These are phyloP conservation scores for Globisporangium paddicum DNA, from an alignment of 352 stramenopile genomes.

Conservation along the genomic window DNA sequence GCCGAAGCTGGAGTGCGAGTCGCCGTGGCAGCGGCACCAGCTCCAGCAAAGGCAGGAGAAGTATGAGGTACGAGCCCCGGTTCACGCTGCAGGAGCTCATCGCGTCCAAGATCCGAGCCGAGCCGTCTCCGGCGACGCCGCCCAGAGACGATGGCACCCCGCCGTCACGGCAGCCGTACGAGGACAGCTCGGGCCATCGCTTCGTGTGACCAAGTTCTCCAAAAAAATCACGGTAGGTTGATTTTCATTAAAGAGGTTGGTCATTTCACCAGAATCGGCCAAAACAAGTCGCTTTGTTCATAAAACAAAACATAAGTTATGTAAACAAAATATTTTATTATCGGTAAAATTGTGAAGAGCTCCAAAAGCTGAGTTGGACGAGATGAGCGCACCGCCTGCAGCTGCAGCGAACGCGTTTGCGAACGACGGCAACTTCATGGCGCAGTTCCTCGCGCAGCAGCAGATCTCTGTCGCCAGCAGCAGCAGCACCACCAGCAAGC, in stretches of 20 bases:
- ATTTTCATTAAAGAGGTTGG: neutral
- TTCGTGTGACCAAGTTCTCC: neutral
- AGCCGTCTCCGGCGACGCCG: constrained; percentile 4
- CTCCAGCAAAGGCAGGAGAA: neutral
- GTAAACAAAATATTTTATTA: too few species aligned
- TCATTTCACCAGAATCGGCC: too few species aligned
- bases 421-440: constrained; percentile 25
- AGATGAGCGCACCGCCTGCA: neutral
- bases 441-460: constrained; percentile 16
- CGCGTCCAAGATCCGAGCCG: constrained; percentile 15
- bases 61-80: constrained; percentile 1
- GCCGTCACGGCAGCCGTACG: constrained; percentile 4
- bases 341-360: too few species aligned
- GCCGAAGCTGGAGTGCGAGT: neutral
- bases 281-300: too few species aligned
- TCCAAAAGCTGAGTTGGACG: too few species aligned
- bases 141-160: constrained; percentile 4
- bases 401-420: constrained; percentile 13
- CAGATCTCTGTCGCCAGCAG: neutral
- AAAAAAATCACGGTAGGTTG: neutral
- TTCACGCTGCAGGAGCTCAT: constrained; percentile 15
- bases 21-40: neutral
- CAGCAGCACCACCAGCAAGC: neutral
- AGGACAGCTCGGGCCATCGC: constrained; percentile 6
- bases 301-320: too few species aligned